Evolutionary conservation across 78 protist genomes (phyloP).

Genomic region (Isochrysis galbana): DNA sequence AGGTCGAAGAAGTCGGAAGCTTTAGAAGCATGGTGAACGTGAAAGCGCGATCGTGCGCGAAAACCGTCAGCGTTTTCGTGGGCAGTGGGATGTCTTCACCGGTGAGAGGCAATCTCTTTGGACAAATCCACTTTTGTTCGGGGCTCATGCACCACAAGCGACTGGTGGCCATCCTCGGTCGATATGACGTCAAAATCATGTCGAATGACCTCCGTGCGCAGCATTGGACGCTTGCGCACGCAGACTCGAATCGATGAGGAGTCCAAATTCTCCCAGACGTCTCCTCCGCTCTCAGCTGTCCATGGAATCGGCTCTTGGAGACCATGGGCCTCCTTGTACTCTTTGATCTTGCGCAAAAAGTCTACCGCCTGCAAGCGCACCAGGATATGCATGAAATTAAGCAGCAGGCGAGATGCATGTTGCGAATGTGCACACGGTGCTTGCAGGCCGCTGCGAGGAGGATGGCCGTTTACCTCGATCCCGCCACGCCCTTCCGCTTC

Average conservation of each 20-base stretch:
- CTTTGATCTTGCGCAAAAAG: background rate
- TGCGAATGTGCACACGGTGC: too few species aligned
- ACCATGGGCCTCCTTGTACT: background rate
- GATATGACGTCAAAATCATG: background rate
- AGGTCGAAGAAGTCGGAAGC: too few species aligned
- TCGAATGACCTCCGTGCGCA: background rate
- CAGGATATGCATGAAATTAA: too few species aligned
- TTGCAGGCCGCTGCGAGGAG: too few species aligned
- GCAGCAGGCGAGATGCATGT: too few species aligned
- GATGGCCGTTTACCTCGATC: too few species aligned
- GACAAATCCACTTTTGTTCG: background rate
- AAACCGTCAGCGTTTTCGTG: too few species aligned
- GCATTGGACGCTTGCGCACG: slow-evolving; percentile 29
- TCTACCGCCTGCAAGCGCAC: too few species aligned
- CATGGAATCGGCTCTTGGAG: background rate
- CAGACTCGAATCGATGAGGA: background rate
- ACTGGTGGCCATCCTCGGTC: background rate
- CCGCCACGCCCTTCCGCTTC: background rate
- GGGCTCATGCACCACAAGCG: slow-evolving; percentile 4
- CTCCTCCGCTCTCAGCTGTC: background rate
- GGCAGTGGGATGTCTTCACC: too few species aligned
- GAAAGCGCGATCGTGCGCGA: too few species aligned
- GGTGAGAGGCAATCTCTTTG: too few species aligned
- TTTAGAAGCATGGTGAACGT: too few species aligned
- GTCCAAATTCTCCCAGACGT: background rate